Base-by-base conservation (phyloP, 345 rosid genomes). In the Arabis hirsuta region DNA sequence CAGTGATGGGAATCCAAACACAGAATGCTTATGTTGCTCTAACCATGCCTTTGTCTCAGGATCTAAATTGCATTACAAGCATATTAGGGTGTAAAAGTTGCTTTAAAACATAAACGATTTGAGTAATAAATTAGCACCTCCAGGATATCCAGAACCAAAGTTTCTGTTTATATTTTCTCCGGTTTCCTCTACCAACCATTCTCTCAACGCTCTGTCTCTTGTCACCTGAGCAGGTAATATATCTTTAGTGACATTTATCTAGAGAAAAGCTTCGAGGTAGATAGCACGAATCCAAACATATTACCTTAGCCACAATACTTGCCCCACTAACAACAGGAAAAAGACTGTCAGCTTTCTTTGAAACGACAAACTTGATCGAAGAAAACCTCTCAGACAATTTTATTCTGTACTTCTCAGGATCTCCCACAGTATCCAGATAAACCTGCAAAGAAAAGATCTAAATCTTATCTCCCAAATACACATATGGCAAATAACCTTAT, bases 71-170 rank as follows among this genome's bases (percentile, higher is more conserved):
- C 57, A 82, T 29, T 14, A 77, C 51, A 61, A 73, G 44, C 67
- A 64, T 26, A 78, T 72, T 54, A 74, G 22, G 32, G 19, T 11
- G 12, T 11, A 38, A 65, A 32, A 51, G 0, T 57, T 7, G 14
- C 36, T 59, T 59, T 54, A 53, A 44, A 29, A 1, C 66, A 34
- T 13, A 47, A 12, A 57, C 5, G 38, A 54, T 32, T 38, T 4
- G 46, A 14, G 41, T 24, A 55, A 46, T 53, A 42, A 7, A 14
- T 27, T 22, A 70, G 20, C 47, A 95, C 97, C 99, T 88, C 96
- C 99, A 63, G 99, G 98, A 72, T 95, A 95, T 72, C 99, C 98
- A 76, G 98, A 95, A 69, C 98, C 99, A 62, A 91, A 91, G 39
- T 81, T 88, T 81, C 89, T 81, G 27, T 79, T 78, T 53, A 87